Percentiles rank a stretch among this genome's conserved stretches.
Conservation (phyloP, 345 rosid genomes). For the Murraya koenigii region DNA sequence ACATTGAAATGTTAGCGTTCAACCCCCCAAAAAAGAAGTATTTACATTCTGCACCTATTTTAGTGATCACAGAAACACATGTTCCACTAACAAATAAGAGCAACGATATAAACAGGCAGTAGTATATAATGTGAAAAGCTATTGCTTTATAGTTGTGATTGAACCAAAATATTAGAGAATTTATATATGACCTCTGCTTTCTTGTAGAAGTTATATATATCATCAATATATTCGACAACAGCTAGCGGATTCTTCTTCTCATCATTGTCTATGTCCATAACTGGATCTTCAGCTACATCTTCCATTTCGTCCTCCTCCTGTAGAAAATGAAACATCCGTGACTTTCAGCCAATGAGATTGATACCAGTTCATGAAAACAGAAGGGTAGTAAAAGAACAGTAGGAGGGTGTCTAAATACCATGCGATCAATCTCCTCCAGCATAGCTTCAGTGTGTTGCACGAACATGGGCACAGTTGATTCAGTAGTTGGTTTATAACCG, state of each 20-base stretch:
- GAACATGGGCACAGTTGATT: conserved; percentile 71
- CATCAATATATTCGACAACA: conserved; percentile 80
- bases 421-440: conserved; percentile 79
- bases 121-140: not conserved
- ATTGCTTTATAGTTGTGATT: not conserved
- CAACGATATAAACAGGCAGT: not conserved
- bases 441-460: conserved; percentile 90
- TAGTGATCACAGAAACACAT: not conserved
- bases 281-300: conserved; percentile 51
- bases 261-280: conserved; percentile 63
- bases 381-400: not conserved
- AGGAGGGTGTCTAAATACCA: conserved; percentile 46
- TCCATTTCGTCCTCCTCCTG: conserved; percentile 94
- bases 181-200: conserved; percentile 61
- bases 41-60: not conserved
- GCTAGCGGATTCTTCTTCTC: conserved; percentile 78
- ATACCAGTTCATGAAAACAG: not conserved
- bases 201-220: conserved; percentile 60
- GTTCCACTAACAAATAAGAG: not conserved
- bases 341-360: not conserved
- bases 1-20: conserved; percentile 3
- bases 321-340: not conserved
- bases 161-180: not conserved
- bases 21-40: not conserved
- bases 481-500: conserved; percentile 31